Conservation (phyloP, 345 rosid species). For the Bruguiera sexangula region DNA sequence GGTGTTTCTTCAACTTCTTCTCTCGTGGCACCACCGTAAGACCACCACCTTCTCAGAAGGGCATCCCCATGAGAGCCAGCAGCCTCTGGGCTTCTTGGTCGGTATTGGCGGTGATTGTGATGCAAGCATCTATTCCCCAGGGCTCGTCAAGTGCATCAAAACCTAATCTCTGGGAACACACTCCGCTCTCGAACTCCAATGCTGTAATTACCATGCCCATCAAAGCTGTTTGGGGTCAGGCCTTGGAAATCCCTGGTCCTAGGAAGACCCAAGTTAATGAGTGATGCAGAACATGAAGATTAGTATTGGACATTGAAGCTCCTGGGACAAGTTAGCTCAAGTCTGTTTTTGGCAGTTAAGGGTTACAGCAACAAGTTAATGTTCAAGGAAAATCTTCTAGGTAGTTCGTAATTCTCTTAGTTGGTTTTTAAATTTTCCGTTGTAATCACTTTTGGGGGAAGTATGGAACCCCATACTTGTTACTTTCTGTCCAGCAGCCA, state of each 20-base stretch:
- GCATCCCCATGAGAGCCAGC: conserved; percentile 94
- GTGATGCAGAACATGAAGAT: conserved; percentile 1
- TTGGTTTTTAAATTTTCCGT: too few species aligned
- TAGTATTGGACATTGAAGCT: too few species aligned
- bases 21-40: conserved; percentile 29
- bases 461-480: too few species aligned
- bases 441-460: too few species aligned
- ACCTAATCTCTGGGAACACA: conserved; percentile 62
- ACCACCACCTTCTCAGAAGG: conserved; percentile 61
- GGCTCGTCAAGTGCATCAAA: conserved; percentile 62
- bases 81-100: conserved; percentile 78
- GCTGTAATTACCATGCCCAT: conserved; percentile 89
- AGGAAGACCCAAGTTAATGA: conserved; percentile 81
- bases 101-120: conserved; percentile 60
- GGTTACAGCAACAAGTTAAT: too few species aligned
- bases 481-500: too few species aligned
- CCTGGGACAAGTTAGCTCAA: too few species aligned
- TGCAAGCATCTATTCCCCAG: conserved; percentile 92
- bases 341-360: too few species aligned
- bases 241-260: conserved; percentile 92
- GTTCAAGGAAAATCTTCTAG: too few species aligned
- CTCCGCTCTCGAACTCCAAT: conserved; percentile 65
- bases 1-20: conserved; percentile 85
- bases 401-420: too few species aligned
- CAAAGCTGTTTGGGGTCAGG: conserved; percentile 72